These are phyloP conservation scores for Metschnikowia borealis DNA, from an alignment of 805 yeast species.

Conservation along the genomic window DNA sequence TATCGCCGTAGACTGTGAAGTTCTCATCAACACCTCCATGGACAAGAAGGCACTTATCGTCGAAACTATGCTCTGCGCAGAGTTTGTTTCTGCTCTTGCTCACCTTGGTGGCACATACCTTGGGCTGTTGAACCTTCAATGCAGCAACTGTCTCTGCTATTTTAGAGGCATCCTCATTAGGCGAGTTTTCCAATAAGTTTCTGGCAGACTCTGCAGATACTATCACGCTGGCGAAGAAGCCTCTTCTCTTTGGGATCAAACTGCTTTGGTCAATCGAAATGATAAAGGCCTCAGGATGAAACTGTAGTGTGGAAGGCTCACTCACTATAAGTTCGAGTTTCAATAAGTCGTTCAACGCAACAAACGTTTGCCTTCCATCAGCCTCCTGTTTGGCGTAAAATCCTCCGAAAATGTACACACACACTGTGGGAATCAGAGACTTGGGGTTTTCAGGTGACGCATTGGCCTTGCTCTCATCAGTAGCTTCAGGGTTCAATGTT, in stretches of 20 bases:
- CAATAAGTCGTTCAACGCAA: conserved; percentile 32
- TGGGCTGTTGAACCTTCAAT: background rate
- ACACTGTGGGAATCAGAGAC: conserved; percentile 20
- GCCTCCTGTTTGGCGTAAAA: conserved; percentile 18
- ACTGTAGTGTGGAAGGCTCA: conserved; percentile 11
- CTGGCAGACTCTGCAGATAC: conserved; percentile 12
- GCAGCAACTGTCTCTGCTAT: background rate
- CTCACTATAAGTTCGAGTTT: conserved; percentile 31
- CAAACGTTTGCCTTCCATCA: conserved; percentile 20
- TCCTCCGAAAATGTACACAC: conserved; percentile 40
- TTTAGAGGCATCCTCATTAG: background rate
- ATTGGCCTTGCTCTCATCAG: conserved; percentile 9
- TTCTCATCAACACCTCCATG: conserved; percentile 40
- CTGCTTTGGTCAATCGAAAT: conserved; percentile 9
- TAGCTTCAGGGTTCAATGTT: background rate
- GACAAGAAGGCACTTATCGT: conserved; percentile 28
- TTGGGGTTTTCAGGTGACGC: conserved; percentile 8
- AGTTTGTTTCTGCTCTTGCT: background rate
- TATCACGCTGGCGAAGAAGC: conserved; percentile 34
- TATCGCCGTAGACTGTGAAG: conserved; percentile 28
- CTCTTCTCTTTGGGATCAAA: conserved; percentile 36
- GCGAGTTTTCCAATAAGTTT: background rate
- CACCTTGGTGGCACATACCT: background rate
- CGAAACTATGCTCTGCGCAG: conserved; percentile 19
- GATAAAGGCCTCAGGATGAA: conserved; percentile 23